Base-by-base conservation (phyloP, 192 early-diverging fungal genomes). In the Paraglomus brasilianum region DNA sequence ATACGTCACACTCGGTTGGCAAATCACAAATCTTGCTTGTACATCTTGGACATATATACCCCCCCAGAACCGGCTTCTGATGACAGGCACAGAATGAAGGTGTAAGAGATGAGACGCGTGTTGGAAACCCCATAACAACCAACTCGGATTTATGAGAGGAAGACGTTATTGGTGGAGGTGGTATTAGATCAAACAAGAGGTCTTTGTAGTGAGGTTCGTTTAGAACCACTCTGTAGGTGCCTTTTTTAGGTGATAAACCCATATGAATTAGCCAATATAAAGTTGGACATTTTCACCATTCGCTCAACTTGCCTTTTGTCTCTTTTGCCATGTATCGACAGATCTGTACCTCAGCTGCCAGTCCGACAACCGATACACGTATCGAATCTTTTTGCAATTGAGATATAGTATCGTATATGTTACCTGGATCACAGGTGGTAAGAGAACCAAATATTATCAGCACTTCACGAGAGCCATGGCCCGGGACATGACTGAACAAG, bases 91-190 rank as follows among this genome's bases (percentile, higher is more conserved):
- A 98, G 5, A 91, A 79, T 1, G 87, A 84, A 8, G 87, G 79
- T 21, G 75, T 70, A 55, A 70, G 65, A 36, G 85, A 81, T 48
- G 75, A 78, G 7, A 78, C 77, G 10, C 81, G 66, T 6, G 78
- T 71, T 0, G 96, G 94, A 61, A 98, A 98, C 41, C 96, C 96
- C 96, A 98, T 98, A 48, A 84, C 85, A 17, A 97, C 89, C 44
- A 94, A 71, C 71, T 88, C 91, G 4, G 88, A 82, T 17, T 78
- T 80, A 8, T 86, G 70, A 43, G 83, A 76, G 13, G 74, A 73
- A 4, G 59, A 71, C 4, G 83, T 81, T 4, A 95, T 53, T 2
- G 93, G 82, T 4, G 95, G 93, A n/a, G 96, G 96, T 47, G 95
- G 91, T 15, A 98, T 86, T 21, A 83, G 80, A 67, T 91, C 92